Evolutionary conservation across 768 basidiomycete species (phyloP), one percentile per base, ranked within the genome.

Genomic region (Leccinellum luteum): DNA sequence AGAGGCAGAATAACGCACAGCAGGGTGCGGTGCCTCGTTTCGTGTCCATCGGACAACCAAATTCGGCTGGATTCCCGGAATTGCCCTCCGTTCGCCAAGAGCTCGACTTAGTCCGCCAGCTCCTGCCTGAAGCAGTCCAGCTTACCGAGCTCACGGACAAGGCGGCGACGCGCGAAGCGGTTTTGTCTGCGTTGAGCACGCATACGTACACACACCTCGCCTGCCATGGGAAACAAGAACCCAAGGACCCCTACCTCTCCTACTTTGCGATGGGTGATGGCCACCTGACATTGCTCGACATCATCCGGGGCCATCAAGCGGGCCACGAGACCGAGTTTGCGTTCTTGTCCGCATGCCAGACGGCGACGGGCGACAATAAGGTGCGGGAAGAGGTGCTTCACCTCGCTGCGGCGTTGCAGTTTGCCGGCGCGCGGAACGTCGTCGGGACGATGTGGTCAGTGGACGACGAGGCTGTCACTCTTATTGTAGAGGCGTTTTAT

Each of bases 391-490:
- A 72, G 43, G 65, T 66, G 21, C 49, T 72, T 6, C 73, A 74
- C 52, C 64, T 74, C 28, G 65, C 69, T 6, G 70, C 73, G 6
- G 70, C 64, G 3, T 48, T 73, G 60, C 66, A 73, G 19, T 63
- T 69, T 15, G 56, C 69, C 2, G 73, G 73, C 3, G 60, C 62
- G 35, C 51, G 59, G 14, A 66, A 65, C 19, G 72, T 73, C 2
- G 55, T 74, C 10, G 73, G 66, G 43, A 74, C 72, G 44, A 66
- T 68, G 67, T 70, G 69, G 71, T 59, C 60, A 14, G 69, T 74
- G 23, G 59, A 63, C 0, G 73, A 72, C 41, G 19, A 43, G 14
- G 60, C 60, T 6, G 69, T 61, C 2, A 28, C 48, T 17, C 19
- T 61, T 23, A 66, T 25, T 3, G 57, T 65, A 10, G 41, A 50